Evolutionary conservation across 2,329 filamentous ascomycete genomes (phyloP).

Genomic region (Fusarium pseudoanthophilum): DNA sequence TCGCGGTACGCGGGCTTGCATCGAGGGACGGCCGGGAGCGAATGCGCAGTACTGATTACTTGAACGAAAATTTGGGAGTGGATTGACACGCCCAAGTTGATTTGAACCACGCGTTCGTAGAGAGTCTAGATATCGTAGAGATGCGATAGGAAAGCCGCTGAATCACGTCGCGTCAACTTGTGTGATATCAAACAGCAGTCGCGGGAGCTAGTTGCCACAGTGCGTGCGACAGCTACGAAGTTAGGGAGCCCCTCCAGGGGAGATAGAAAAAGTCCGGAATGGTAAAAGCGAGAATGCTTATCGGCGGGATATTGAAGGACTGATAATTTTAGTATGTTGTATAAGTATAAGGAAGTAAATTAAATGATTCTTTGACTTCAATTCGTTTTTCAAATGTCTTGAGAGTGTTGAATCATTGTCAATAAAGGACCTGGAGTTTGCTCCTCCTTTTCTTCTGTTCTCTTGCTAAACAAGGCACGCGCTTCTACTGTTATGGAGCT

Average conservation of each 20-base stretch:
- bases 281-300: background rate
- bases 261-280: background rate
- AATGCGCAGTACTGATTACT: background rate
- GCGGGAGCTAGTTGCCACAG: constrained; percentile 45
- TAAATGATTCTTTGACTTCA: background rate
- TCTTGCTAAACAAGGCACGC: background rate
- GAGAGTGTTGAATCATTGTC: background rate
- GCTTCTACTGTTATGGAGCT: background rate
- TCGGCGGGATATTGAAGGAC: too few relatives aligned
- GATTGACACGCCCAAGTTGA: background rate
- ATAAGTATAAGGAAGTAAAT: background rate
- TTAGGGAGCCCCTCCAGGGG: background rate
- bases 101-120: constrained; percentile 22
- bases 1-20: constrained; percentile 40
- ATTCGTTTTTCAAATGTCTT: background rate
- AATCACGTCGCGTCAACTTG: constrained; percentile 41
- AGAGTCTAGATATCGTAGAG: constrained; percentile 4
- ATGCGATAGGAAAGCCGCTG: constrained; percentile 22
- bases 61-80: background rate
- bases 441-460: background rate
- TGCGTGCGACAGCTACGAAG: constrained; percentile 39
- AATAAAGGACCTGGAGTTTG: background rate
- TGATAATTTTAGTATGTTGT: background rate
- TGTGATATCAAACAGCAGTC: constrained; percentile 39
- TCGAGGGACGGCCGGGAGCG: constrained; percentile 13